Evolutionary conservation across 208 protist genomes (phyloP), one percentile per base, ranked within the genome.

Genomic region (Trypanosoma platydactyli): DNA sequence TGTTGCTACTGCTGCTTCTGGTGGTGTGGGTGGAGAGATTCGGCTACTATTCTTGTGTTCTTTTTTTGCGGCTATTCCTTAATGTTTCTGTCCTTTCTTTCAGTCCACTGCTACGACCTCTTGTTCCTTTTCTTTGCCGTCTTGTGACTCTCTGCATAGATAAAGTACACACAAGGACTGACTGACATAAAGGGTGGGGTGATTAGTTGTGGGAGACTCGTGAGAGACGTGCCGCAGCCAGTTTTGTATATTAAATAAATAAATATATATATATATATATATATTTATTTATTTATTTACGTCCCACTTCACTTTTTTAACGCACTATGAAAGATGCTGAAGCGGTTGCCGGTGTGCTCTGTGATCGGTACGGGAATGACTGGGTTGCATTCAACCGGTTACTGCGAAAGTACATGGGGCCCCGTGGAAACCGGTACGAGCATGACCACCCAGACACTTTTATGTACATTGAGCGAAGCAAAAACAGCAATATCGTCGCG

Each of bases 401-500:
- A 5, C 56, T 81, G 42, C 55, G 68, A 27, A 42, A 60, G 9
- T 50, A 48, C 42, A 67, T 86, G 16, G 65, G 27, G 12, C 68
- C 81, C 38, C 88, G 88, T 44, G 77, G 81, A 11, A 67, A 66
- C 24, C 82, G 88, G 58, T 94, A 86, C 62, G 75, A 65, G 41
- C 76, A 77, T 53, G 88, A 94, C 56, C 80, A 88, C 68, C 78
- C 73, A 42, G 84, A 91, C 74, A 94, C 81, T 18, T 89, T 80
- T 63, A 77, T 86, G 82, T 91, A 91, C 71, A 94, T 94, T 64
- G 77, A 69, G 41, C 84, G 88, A 16, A 89, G 78, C 40, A 91
- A 91, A 64, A 94, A 94, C 56, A 56, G 74, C 7, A 94, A 91
- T 54, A 69, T 94, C 24, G 88, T 94, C 3, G 84, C 78, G 35